These are phyloP conservation scores for Rauvolfia tetraphylla DNA, from an alignment of 257 asterid species.

Conservation along the genomic window DNA sequence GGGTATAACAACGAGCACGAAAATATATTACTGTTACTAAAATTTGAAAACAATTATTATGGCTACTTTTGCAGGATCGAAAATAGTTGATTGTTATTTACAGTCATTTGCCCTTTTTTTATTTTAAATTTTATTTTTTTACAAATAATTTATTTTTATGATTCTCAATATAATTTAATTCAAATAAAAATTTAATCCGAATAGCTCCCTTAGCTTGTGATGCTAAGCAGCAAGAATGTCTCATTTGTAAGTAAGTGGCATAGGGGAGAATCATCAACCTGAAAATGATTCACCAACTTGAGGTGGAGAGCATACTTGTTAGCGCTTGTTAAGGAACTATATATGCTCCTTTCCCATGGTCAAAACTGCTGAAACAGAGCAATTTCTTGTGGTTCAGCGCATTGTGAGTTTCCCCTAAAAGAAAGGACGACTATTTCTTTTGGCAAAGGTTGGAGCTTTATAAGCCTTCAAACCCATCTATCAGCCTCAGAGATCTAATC, in stretches of 20 bases:
- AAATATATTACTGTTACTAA: no score
- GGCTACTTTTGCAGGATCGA: no score
- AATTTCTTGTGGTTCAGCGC: neutral
- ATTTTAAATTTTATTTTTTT: no score
- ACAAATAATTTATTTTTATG: no score
- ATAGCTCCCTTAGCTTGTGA: neutral
- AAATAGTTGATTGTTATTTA: no score
- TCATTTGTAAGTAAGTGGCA: no score
- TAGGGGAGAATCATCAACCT: neutral
- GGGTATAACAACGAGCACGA: no score
- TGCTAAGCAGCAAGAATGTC: no score
- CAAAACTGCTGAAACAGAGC: conserved; percentile 5
- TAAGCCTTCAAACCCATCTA: conserved; percentile 12
- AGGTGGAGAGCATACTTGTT: neutral
- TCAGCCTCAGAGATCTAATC: neutral
- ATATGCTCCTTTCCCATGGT: neutral
- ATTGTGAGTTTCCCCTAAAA: conserved; percentile 16
- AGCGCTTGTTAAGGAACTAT: conserved; percentile 7
- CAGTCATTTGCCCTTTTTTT: no score
- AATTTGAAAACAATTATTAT: no score
- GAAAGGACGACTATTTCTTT: conserved; percentile 36
- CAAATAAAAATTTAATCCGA: no score
- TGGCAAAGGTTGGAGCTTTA: conserved; percentile 16
- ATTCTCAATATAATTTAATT: no score
- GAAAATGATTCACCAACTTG: neutral